Base-by-base conservation (phyloP, 1,284 basidiomycete genomes). In the Gastroboletus turbinatus region DNA sequence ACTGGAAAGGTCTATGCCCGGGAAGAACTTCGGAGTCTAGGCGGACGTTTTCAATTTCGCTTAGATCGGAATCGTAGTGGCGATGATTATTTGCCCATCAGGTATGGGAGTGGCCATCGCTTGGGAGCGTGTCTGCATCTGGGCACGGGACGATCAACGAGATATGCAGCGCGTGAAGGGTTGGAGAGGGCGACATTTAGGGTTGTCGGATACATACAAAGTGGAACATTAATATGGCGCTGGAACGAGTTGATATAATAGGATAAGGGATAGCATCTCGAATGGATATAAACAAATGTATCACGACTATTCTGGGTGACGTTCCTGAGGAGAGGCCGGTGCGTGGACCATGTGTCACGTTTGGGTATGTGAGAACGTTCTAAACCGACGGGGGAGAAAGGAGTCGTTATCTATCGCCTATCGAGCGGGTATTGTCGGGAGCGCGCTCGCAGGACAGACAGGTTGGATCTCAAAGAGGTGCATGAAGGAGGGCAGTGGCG, bases 61-160 rank as follows among this genome's bases (percentile, higher is more conserved):
- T 66, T 69, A 68, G 67, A 68, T 72, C 59, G 61, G 56, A 53
- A 55, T 64, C 55, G 51, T 27, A 19, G 67, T 66, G 65, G 67
- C 65, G 62, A 54, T 67, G 64, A 60, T n/a, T 23, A 10, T 50
- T 53, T 52, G 62, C 39, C 53, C 55, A 58, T 54, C 51, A 6
- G 49, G 40, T 45, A 61, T 56, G 61, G 13, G 54, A 43, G 52
- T 46, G 40, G 4, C 14, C 33, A 38, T 47, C 21, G 42, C 35
- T 14, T 50, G 55, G 19, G 54, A 42, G 29, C 23, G 23, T 30
- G n/a, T 47, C 29, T 43, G 30, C 3, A 42, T 36, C 32, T 32
- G 44, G 45, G 46, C 35, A 45, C 30, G 47, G 40, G 59, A 48
- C 46, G 60, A 54, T 52, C 39, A 5, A 25, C n/a, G 25, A 29